These are phyloP conservation scores for Chlorophyllum brunneum DNA, from an alignment of 768 basidiomycete genomes.

Conservation along the genomic window DNA sequence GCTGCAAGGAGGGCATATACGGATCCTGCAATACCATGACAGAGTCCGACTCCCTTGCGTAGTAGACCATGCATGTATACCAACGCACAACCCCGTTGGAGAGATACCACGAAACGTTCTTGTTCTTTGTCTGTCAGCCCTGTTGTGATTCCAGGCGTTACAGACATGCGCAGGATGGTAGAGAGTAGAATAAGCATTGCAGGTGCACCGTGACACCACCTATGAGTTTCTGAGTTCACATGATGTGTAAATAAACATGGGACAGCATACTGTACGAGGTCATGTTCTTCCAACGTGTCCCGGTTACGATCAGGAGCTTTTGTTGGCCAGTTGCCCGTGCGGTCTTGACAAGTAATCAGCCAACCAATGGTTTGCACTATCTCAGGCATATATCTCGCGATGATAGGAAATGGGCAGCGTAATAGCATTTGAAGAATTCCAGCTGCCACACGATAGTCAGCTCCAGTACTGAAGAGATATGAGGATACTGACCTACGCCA, in stretches of 20 bases:
- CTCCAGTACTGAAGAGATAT: neutral
- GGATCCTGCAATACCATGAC: constrained; percentile 55
- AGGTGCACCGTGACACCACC: constrained; percentile 61
- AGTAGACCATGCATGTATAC: constrained; percentile 48
- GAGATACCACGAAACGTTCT: constrained; percentile 26
- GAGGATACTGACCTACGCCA: constrained; percentile 44
- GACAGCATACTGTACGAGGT: constrained; percentile 45
- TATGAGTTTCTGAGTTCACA: constrained; percentile 15
- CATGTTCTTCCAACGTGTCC: constrained; percentile 21
- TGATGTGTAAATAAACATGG: neutral
- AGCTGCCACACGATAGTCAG: constrained; percentile 25
- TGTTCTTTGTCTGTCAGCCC: constrained; percentile 21
- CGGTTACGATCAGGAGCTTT: constrained; percentile 25
- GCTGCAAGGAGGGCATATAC: constrained; percentile 49
- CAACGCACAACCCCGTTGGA: constrained; percentile 35
- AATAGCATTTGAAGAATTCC: constrained; percentile 53
- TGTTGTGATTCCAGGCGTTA: constrained; percentile 17
- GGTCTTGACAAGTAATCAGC: constrained; percentile 42
- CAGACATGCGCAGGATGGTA: constrained; percentile 32
- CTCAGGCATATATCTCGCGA: constrained; percentile 33
- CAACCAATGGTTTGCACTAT: constrained; percentile 45
- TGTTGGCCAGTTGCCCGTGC: constrained; percentile 50
- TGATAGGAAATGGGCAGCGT: constrained; percentile 32
- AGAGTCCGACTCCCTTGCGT: constrained; percentile 56
- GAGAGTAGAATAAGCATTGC: constrained; percentile 47